A percentile compares a stretch with the other conserved stretches of the same genome.
Conservation (phyloP, 768 basidiomycete genomes). For the Butyriboletus loyo region DNA sequence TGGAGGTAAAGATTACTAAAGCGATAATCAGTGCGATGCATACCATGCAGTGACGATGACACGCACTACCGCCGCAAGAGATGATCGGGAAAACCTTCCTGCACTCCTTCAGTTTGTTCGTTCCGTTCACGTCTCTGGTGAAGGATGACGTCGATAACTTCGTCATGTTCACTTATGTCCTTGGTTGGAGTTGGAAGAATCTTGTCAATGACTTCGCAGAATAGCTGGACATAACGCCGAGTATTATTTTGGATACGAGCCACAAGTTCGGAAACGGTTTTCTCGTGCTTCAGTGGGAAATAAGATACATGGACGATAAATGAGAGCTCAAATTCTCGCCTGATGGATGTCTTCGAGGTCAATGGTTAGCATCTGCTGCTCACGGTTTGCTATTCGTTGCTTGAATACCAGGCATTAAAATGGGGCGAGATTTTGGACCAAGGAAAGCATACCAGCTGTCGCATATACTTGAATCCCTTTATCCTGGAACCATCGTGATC, state of each 20-base stretch:
- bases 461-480: conserved; percentile 71
- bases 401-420: conserved; percentile 32
- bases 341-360: conserved; percentile 85
- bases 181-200: conserved; percentile 86
- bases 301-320: not conserved
- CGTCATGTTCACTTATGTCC: conserved; percentile 87
- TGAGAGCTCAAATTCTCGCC: conserved; percentile 39
- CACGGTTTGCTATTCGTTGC: conserved; percentile 93
- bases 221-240: conserved; percentile 85
- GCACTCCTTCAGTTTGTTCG: conserved; percentile 68
- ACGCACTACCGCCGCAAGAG: conserved; percentile 93
- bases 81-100: conserved; percentile 85
- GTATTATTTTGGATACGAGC: conserved; percentile 79
- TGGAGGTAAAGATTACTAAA: conserved; percentile 91
- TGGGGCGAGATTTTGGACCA: conserved; percentile 15
- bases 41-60: not conserved
- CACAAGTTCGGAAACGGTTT: conserved; percentile 71
- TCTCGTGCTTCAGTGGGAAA: conserved; percentile 51
- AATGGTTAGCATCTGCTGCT: conserved; percentile 84
- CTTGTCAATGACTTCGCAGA: conserved; percentile 87
- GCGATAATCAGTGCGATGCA: conserved; percentile 11
- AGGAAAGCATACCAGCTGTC: conserved; percentile 64
- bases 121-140: conserved; percentile 92
- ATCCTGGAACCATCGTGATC: conserved; percentile 32
- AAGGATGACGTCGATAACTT: conserved; percentile 95